A percentile compares a stretch with the other conserved stretches of the same genome.
Evolutionary conservation across 2,329 filamentous ascomycete species (phyloP).

Genomic region (Fusarium udum): DNA sequence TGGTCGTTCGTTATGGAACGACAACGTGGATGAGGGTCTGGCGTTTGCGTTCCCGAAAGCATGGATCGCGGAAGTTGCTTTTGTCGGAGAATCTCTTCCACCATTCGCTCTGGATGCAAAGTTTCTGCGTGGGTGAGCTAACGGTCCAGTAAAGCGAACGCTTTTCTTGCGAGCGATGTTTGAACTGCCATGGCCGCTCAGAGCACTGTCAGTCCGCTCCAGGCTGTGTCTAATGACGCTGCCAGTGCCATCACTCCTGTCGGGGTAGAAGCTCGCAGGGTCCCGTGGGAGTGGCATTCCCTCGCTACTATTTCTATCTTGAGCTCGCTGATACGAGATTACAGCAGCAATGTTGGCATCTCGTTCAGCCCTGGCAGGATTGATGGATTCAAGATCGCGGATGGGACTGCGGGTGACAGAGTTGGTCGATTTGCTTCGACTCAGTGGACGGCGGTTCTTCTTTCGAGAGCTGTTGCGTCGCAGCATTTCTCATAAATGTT

Average conservation of each 20-base stretch:
- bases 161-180: conserved; percentile 59
- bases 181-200: conserved; percentile 32
- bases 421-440: conserved; percentile 64
- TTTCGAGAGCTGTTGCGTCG: conserved; percentile 59
- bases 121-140: conserved; percentile 42
- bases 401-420: conserved; percentile 55
- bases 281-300: conserved; percentile 32
- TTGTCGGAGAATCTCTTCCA: conserved; percentile 32
- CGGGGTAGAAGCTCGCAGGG: conserved; percentile 34
- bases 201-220: conserved; percentile 22
- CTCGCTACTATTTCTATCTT: conserved; percentile 47
- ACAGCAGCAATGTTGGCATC: conserved; percentile 71
- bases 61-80: conserved; percentile 4
- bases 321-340: conserved; percentile 67
- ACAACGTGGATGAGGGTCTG: conserved; percentile 28
- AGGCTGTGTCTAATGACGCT: conserved; percentile 24
- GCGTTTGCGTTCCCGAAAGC: conserved; percentile 19
- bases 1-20: conserved; percentile 10
- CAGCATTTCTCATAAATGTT: conserved; percentile 53
- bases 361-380: conserved; percentile 59
- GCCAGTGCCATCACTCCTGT: conserved; percentile 35
- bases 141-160: conserved; percentile 61
- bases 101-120: conserved; percentile 45
- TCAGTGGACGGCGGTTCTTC: conserved; percentile 53
- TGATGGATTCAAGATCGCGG: conserved; percentile 57